Evolutionary conservation across 1,139 yeast genomes (phyloP).

Genomic region (Yamadazyma pseudoaaseri): DNA sequence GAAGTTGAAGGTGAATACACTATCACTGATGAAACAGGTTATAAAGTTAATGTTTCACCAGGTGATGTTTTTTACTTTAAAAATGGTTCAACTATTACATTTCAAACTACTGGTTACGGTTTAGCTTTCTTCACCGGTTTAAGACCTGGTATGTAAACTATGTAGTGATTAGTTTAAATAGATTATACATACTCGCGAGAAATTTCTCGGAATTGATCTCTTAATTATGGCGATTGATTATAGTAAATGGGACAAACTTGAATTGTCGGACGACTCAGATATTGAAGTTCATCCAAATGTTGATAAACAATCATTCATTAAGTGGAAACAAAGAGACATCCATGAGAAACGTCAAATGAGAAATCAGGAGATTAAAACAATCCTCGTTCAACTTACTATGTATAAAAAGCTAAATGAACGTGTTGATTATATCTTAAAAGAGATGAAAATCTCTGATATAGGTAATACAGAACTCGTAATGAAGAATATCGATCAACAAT

Average conservation of each 20-base stretch:
- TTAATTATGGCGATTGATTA: constrained; percentile 92
- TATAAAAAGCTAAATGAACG: constrained; percentile 71
- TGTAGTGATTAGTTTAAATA: neutral
- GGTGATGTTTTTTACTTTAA: constrained; percentile 70
- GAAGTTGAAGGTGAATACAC: constrained; percentile 65
- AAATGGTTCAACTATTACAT: constrained; percentile 67
- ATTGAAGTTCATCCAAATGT: constrained; percentile 98
- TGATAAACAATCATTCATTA: constrained; percentile 86
- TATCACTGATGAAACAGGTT: constrained; percentile 62
- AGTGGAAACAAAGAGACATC: constrained; percentile 96
- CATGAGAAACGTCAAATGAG: constrained; percentile 88
- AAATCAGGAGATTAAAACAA: constrained; percentile 69
- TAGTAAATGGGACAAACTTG: constrained; percentile 97
- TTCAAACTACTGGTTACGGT: constrained; percentile 64
- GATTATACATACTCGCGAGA: neutral
- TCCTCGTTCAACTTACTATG: constrained; percentile 73
- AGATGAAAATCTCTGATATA: constrained; percentile 39
- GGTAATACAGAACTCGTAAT: constrained; percentile 37
- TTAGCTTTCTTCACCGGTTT: constrained; percentile 65
- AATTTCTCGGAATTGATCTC: too few species aligned
- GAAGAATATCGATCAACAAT: constrained; percentile 43
- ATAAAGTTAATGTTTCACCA: constrained; percentile 53
- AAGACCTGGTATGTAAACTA: constrained; percentile 42
- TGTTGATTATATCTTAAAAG: constrained; percentile 59
- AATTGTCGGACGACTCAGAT: constrained; percentile 93